Evolutionary conservation across 2,329 filamentous ascomycete species (phyloP).

Genomic region (Teratosphaeria viscida): DNA sequence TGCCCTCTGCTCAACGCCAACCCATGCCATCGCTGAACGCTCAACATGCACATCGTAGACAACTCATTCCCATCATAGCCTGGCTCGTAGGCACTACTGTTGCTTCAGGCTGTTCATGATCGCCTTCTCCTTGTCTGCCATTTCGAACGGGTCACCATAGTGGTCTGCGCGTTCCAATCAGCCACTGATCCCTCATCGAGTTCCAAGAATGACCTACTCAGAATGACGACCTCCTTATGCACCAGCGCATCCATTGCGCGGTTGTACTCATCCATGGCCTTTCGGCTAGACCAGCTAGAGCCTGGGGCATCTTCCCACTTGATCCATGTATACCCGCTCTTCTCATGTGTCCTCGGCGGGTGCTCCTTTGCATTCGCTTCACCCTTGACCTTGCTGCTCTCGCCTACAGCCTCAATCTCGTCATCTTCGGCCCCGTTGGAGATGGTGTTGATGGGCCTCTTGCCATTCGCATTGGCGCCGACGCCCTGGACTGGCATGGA

Average conservation of each 20-base stretch:
- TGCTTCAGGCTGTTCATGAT: conserved; percentile 7
- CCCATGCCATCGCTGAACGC: background rate
- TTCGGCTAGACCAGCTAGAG: conserved; percentile 45
- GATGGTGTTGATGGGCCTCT: conserved; percentile 26
- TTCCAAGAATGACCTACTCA: conserved; percentile 16
- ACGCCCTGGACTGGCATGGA: conserved; percentile 1
- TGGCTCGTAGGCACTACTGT: background rate
- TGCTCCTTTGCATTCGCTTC: conserved; percentile 6
- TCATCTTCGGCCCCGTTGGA: conserved; percentile 21
- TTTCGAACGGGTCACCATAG: conserved; percentile 27
- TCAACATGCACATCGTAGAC: background rate
- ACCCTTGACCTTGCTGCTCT: conserved; percentile 12
- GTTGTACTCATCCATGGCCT: conserved; percentile 46
- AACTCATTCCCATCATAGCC: background rate
- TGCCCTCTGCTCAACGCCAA: background rate
- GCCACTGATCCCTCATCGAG: background rate
- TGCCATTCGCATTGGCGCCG: conserved; percentile 28
- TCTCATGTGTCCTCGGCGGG: conserved; percentile 17
- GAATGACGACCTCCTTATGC: conserved; percentile 35
- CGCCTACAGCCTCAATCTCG: conserved; percentile 1
- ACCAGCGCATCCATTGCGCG: conserved; percentile 40
- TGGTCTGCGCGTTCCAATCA: conserved; percentile 11
- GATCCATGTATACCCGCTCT: conserved; percentile 24
- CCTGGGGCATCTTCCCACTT: conserved; percentile 36
- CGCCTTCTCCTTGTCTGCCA: conserved; percentile 24